Evolutionary conservation across 2,329 filamentous ascomycete species (phyloP), one percentile per base, ranked within the genome.

Genomic region (Didymella pinodella): DNA sequence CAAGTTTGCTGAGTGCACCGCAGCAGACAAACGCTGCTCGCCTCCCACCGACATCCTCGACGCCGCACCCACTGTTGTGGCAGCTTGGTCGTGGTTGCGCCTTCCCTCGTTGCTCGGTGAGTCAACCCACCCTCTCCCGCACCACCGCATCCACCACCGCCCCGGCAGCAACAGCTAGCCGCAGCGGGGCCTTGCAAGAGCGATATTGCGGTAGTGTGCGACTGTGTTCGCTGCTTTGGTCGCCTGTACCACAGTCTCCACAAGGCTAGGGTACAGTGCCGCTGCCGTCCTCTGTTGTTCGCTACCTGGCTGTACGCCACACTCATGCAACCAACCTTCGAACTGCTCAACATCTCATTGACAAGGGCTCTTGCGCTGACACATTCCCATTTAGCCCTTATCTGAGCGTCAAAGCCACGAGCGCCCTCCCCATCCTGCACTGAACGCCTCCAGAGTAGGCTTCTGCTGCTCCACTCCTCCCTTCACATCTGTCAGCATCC

Each of bases 271-370:
- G 63, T 69, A 65, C 72, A 61, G 70, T 62, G 65, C 71, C 57
- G 68, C 73, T 71, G 70, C 67, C 61, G 68, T 74, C 71, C 73
- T 57, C 70, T 68, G 67, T 67, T 65, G 65, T 70, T 68, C 68
- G 71, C 71, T 68, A 64, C 65, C 65, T 63, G 57, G 51, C 63
- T 75, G 72, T 74, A 70, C 73, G 74, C 74, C 73, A 75, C 74
- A 70, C 64, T 61, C 65, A 69, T 75, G 73, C 71, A 74, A 69
- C 65, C 69, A 66, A 61, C 69, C 69, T 66, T 57, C 54, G 56
- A 62, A 65, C 62, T 44, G 63, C 68, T 58, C 66, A 68, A 70
- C 68, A 65, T 57, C 70, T 65, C 57, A 59, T 51, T 54, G 57
- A 51, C 65, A 51, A 58, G 66, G 58, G 54, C 63, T 54, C 52